These are phyloP conservation scores for Oxyria digyna DNA, from an alignment of 148 eudicot species.

Conservation along the genomic window DNA sequence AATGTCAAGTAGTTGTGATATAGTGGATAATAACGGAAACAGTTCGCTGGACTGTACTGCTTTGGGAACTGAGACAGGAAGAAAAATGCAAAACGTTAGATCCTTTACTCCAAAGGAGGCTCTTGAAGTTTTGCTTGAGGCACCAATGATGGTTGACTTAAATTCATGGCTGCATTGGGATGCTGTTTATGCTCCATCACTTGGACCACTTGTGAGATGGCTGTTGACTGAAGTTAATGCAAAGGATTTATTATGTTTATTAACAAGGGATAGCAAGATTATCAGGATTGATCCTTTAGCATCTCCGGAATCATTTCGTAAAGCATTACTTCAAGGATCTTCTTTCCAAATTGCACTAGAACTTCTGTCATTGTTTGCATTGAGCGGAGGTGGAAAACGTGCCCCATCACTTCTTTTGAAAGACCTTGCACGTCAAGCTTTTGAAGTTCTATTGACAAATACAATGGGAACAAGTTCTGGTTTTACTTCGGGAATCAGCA, in stretches of 20 bases:
- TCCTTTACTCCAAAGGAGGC: slow-evolving; percentile 56
- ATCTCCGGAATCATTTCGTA: slow-evolving; percentile 49
- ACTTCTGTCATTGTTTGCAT: slow-evolving; percentile 52
- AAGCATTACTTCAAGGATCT: slow-evolving; percentile 58
- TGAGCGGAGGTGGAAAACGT: slow-evolving; percentile 64
- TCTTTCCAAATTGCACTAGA: slow-evolving; percentile 65
- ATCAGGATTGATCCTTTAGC: slow-evolving; percentile 69
- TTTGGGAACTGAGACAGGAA: slow-evolving; percentile 10
- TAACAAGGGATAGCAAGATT: slow-evolving; percentile 58
- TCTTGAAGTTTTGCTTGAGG: slow-evolving; percentile 41
- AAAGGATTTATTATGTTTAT: slow-evolving; percentile 56
- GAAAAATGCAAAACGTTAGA: slow-evolving; percentile 17
- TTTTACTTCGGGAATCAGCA: slow-evolving; percentile 9
- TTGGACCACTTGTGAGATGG: slow-evolving; percentile 81
- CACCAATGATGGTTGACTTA: slow-evolving; percentile 77
- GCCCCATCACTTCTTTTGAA: slow-evolving; percentile 64
- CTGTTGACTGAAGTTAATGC: slow-evolving; percentile 48
- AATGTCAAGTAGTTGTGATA: slow-evolving; percentile 13
- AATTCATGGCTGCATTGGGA: slow-evolving; percentile 81
- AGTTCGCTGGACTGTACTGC: slow-evolving; percentile 13
- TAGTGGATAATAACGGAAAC: slow-evolving; percentile 15
- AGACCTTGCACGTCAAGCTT: slow-evolving; percentile 60
- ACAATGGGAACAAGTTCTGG: slow-evolving; percentile 11
- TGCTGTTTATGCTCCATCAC: slow-evolving; percentile 54
- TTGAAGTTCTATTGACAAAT: slow-evolving; percentile 46